These are phyloP conservation scores for Peltaster fructicola DNA, from an alignment of 2,329 filamentous ascomycete species.

Conservation along the genomic window DNA sequence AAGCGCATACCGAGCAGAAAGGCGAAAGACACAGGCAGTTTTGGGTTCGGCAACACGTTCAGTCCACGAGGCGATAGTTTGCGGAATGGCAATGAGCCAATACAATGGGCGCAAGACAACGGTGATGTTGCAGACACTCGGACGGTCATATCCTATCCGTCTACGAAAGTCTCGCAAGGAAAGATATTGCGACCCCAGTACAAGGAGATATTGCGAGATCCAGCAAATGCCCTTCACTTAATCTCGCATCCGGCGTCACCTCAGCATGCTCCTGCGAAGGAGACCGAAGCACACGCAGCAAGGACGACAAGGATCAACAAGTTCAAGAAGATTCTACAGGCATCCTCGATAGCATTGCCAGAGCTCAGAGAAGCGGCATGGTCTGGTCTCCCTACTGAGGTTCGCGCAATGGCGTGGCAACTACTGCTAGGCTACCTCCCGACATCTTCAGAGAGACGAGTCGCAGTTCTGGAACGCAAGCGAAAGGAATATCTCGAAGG, in stretches of 20 bases:
- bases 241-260: slow-evolving; percentile 72
- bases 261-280: slow-evolving; percentile 58
- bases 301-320: slow-evolving; percentile 93
- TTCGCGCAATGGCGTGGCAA: slow-evolving; percentile 98
- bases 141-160: slow-evolving; percentile 58
- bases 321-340: slow-evolving; percentile 88
- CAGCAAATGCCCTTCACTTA: slow-evolving; percentile 84
- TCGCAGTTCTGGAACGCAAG: slow-evolving; percentile 80
- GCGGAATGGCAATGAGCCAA: slow-evolving; percentile 9
- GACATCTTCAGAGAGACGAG: slow-evolving; percentile 84
- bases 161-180: slow-evolving; percentile 74
- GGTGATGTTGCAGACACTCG: slow-evolving; percentile 88
- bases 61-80: slow-evolving; percentile 2
- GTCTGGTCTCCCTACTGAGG: slow-evolving; percentile 87
- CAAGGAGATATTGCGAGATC: slow-evolving; percentile 75
- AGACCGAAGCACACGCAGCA: slow-evolving; percentile 69
- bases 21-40: slow-evolving; percentile 28
- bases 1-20: slow-evolving; percentile 28
- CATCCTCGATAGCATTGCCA: slow-evolving; percentile 69
- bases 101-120: slow-evolving; percentile 53
- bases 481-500: slow-evolving; percentile 93
- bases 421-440: slow-evolving; percentile 86
- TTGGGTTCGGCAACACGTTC: slow-evolving; percentile 7
- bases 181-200: slow-evolving; percentile 96
- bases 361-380: slow-evolving; percentile 77